phyloP scores from a whole-genome alignment of 352 stramenopile genomes.

The Globisporangium ultimum region DNA sequence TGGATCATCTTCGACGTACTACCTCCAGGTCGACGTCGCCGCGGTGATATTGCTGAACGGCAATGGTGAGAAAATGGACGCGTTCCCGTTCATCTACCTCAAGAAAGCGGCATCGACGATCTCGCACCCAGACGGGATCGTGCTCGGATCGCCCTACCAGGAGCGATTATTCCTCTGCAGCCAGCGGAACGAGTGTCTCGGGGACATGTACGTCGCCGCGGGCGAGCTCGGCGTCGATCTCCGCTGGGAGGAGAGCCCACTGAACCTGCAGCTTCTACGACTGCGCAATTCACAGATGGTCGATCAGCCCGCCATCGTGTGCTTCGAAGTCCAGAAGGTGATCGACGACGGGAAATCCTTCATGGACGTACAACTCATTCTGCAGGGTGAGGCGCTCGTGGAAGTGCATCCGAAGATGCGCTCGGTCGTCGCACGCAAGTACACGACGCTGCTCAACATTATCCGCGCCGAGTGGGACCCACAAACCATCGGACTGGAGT shows the following conservation, averaged over 20 bases:
- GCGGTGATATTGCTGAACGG: conserved; percentile 60
- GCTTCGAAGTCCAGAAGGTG: conserved; percentile 64
- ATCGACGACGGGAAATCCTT: conserved; percentile 34
- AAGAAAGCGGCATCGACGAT: conserved; percentile 36
- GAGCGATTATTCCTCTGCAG: conserved; percentile 67
- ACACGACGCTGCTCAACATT: conserved; percentile 43
- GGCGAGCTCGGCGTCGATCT: conserved; percentile 40
- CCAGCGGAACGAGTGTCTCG: conserved; percentile 55
- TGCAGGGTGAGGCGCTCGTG: conserved; percentile 53
- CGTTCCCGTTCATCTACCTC: conserved; percentile 56
- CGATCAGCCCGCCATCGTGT: conserved; percentile 49
- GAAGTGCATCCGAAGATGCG: conserved; percentile 63
- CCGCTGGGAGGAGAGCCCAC: conserved; percentile 28
- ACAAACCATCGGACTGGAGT: conserved; percentile 60
- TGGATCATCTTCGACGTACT: conserved; percentile 45
- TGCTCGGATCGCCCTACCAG: conserved; percentile 58
- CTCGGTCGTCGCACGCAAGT: conserved; percentile 55
- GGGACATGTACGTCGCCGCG: conserved; percentile 47
- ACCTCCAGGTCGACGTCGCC: conserved; percentile 44
- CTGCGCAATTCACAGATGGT: conserved; percentile 57
- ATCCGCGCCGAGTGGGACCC: conserved; percentile 53
- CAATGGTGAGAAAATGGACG: conserved; percentile 31
- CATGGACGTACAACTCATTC: conserved; percentile 61
- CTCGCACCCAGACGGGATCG: conserved; percentile 49
- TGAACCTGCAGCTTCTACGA: conserved; percentile 50